A percentile compares a stretch with the other conserved stretches of the same genome.
Evolutionary conservation across 495 filamentous ascomycete species (phyloP).

Genomic region (Symbiotaphrina buchneri): DNA sequence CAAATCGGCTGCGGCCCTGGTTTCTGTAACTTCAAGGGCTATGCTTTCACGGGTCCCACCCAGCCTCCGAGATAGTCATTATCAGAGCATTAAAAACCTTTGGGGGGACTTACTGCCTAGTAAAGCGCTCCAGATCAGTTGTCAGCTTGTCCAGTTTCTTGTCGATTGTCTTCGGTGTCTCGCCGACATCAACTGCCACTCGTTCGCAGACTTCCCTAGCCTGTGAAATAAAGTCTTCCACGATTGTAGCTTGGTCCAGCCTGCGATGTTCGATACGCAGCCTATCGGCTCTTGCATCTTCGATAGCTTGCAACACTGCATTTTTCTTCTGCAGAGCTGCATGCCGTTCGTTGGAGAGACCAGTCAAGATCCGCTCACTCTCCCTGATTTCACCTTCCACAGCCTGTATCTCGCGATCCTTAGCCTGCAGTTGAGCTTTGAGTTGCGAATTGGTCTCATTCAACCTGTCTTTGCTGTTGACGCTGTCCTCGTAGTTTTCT

Average conservation of each 20-base stretch:
- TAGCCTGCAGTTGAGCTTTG: constrained; percentile 17
- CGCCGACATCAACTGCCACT: constrained; percentile 41
- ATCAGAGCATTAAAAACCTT: constrained; percentile 6
- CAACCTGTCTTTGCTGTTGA: constrained; percentile 24
- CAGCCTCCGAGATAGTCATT: constrained; percentile 18
- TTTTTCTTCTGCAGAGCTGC: constrained; percentile 44
- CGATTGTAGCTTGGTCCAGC: constrained; percentile 18
- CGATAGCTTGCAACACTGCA: constrained; percentile 25
- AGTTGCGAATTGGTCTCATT: constrained; percentile 18
- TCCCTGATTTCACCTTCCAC: constrained; percentile 24
- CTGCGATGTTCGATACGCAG: constrained; percentile 19
- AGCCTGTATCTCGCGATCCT: constrained; percentile 17
- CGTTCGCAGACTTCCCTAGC: constrained; percentile 34
- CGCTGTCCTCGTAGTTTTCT: constrained; percentile 26
- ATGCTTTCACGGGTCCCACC: constrained; percentile 51
- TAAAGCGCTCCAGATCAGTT: constrained; percentile 26
- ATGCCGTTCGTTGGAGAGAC: constrained; percentile 23
- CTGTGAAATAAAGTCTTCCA: constrained; percentile 30
- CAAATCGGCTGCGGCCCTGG: constrained; percentile 17
- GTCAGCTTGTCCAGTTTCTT: constrained; percentile 35
- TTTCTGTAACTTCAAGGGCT: constrained; percentile 20
- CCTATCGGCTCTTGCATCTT: constrained; percentile 23
- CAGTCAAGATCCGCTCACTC: constrained; percentile 30
- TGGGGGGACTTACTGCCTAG: constrained; percentile 20
- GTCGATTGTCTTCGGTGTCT: constrained; percentile 39